phyloP scores from a whole-genome alignment of 2,329 filamentous ascomycete species.

The Xylaria polymorpha region DNA sequence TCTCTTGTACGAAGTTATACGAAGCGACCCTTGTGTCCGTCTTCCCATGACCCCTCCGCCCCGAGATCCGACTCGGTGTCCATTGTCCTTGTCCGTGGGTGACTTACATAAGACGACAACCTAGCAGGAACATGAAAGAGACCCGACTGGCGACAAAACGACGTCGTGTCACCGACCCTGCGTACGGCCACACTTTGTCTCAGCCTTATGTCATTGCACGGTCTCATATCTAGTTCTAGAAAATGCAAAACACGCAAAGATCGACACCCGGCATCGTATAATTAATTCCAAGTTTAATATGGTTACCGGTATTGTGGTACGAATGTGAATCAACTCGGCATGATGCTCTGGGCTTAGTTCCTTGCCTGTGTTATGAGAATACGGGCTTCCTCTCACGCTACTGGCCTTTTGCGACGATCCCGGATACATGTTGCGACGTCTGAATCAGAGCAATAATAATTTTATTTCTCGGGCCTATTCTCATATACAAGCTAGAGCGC shows the following conservation, averaged over 20 bases:
- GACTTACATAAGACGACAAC: slow-evolving; percentile 34
- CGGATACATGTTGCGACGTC: slow-evolving; percentile 4
- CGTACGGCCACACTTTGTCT: slow-evolving; percentile 16
- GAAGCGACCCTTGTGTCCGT: slow-evolving; percentile 6
- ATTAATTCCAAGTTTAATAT: neutral
- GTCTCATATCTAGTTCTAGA: slow-evolving; percentile 8
- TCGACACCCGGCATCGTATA: neutral
- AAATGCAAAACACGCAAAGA: neutral
- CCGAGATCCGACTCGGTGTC: slow-evolving; percentile 1
- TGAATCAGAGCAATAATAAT: neutral
- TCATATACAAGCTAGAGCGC: neutral
- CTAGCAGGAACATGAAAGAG: slow-evolving; percentile 25
- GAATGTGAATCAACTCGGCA: slow-evolving; percentile 10
- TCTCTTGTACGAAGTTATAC: slow-evolving; percentile 14
- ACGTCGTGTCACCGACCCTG: slow-evolving; percentile 27
- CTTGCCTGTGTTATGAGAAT: neutral
- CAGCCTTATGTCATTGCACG: slow-evolving; percentile 28
- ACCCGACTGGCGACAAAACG: slow-evolving; percentile 2
- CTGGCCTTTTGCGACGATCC: neutral
- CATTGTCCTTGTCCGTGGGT: neutral
- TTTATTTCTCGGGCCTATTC: neutral
- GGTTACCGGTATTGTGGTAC: slow-evolving; percentile 2
- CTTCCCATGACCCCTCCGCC: neutral
- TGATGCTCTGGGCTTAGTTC: neutral
- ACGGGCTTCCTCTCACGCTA: neutral